Evolutionary conservation across 306 rosid species (phyloP).

Genomic region (Fragaria vesca): DNA sequence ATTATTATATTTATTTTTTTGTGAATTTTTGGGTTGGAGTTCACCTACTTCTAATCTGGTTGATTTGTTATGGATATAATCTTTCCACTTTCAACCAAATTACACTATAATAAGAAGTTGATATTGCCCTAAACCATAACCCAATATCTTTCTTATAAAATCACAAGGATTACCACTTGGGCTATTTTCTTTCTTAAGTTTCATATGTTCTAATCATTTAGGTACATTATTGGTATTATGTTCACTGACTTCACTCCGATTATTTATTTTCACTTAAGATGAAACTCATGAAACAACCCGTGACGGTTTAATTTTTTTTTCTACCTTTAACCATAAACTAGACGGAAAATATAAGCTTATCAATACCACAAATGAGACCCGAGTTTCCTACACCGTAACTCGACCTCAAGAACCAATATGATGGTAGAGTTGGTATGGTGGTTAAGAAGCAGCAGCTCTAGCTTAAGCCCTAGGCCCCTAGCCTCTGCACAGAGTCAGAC

Average conservation of each 20-base stretch:
- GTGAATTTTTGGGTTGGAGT: neutral
- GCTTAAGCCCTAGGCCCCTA: neutral
- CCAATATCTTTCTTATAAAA: neutral
- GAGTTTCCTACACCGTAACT: slow-evolving; percentile 22
- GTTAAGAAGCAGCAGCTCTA: slow-evolving; percentile 41
- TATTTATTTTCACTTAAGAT: too few species aligned
- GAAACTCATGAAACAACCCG: neutral
- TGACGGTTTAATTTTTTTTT: neutral
- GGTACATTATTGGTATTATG: neutral
- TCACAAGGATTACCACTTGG: neutral
- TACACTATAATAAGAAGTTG: neutral
- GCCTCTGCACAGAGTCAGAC: slow-evolving; percentile 17
- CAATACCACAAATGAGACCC: neutral
- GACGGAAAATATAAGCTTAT: neutral
- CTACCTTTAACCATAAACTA: neutral
- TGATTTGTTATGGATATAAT: neutral
- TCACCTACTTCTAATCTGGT: slow-evolving; percentile 21
- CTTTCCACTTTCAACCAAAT: neutral
- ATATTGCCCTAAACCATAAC: neutral
- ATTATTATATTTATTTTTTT: neutral
- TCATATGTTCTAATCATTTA: neutral
- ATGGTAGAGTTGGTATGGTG: slow-evolving; percentile 45
- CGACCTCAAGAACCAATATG: slow-evolving; percentile 11
- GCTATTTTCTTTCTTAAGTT: neutral
- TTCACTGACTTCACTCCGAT: neutral